These are phyloP conservation scores for Nemania diffusa DNA, from an alignment of 2,329 filamentous ascomycete genomes.

Conservation along the genomic window DNA sequence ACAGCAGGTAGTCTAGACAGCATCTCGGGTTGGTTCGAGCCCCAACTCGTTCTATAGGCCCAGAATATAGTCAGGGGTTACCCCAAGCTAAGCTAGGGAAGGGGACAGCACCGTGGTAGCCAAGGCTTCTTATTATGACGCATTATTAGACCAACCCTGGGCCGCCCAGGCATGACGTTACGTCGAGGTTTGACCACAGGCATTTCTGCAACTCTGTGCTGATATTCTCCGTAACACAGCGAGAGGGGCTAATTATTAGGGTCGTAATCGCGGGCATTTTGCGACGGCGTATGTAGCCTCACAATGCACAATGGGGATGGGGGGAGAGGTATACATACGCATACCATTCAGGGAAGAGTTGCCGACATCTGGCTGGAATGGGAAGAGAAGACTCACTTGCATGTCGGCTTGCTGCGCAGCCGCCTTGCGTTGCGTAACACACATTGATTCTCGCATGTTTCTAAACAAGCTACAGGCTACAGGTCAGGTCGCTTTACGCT, in stretches of 20 bases:
- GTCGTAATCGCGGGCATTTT: conserved; percentile 40
- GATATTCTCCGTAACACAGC: conserved; percentile 39
- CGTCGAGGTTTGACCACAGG: conserved; percentile 38
- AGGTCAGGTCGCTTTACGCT: not conserved
- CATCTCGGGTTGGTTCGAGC: conserved; percentile 20
- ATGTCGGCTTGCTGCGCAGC: conserved; percentile 45
- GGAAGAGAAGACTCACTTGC: conserved; percentile 43
- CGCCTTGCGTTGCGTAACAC: conserved; percentile 47
- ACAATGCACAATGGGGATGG: too few species aligned
- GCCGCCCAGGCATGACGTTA: conserved; percentile 32
- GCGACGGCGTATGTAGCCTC: conserved; percentile 40
- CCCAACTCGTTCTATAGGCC: conserved; percentile 32
- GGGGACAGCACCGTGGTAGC: conserved; percentile 25
- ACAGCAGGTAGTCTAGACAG: conserved; percentile 19
- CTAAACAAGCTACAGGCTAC: conserved; percentile 10
- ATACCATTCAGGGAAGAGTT: conserved; percentile 43
- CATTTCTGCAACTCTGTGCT: conserved; percentile 40
- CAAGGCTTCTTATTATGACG: conserved; percentile 33
- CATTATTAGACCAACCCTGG: conserved; percentile 28
- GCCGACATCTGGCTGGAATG: conserved; percentile 42
- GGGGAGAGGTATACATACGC: conserved; percentile 19
- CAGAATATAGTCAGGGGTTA: conserved; percentile 31
- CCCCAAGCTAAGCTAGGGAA: conserved; percentile 23
- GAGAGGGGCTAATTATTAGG: conserved; percentile 28
- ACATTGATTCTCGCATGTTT: conserved; percentile 34